Evolutionary conservation across 306 rosid genomes (phyloP), one percentile per base, ranked within the genome.

Genomic region (Hylodesmum podocarpum): DNA sequence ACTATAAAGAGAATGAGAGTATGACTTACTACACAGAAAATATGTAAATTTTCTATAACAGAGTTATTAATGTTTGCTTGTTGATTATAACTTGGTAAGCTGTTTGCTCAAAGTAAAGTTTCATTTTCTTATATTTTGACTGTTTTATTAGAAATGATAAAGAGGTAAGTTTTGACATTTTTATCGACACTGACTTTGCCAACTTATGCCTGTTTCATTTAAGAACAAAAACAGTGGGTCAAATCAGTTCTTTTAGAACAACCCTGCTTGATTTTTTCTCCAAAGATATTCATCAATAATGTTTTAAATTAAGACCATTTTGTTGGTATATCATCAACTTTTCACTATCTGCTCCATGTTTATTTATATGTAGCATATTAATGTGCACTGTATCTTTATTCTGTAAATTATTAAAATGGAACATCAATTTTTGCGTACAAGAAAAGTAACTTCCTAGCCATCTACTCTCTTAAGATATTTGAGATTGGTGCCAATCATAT

Each of bases 401-500:
- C 11, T 63, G 36, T 22, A 28, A 65, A 49, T 39, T 46, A 69
- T 15, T 40, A n/a, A 31, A 57, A 22, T 29, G 46, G 46, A 36
- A 43, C 29, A 15, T 25, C 28, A 2, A 31, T 16, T 46, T 50
- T 62, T 63, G 25, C 18, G 41, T 47, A 34, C 25, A 36, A 50
- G 36, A 43, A 36, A 46, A 33, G 46, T 55, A 50, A 14, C 34
- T 75, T 70, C 50, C 62, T 39, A 16, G 69, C 21, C 58, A 54
- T 10, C 53, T 62, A 49, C 19, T 51, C 3, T 66, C 41, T 31
- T 7, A 16, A 44, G 18, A 6, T 14, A 22, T 76, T 75, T 54
- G 54, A 70, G 76, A 50, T 61, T 70, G 44, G 18, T 70, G 61
- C 36, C 70, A 13, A 47, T 76, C 72, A 37, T 18, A 65, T 63